phyloP scores from a whole-genome alignment of 148 eudicot species.

The Vaccinium darrowii region DNA sequence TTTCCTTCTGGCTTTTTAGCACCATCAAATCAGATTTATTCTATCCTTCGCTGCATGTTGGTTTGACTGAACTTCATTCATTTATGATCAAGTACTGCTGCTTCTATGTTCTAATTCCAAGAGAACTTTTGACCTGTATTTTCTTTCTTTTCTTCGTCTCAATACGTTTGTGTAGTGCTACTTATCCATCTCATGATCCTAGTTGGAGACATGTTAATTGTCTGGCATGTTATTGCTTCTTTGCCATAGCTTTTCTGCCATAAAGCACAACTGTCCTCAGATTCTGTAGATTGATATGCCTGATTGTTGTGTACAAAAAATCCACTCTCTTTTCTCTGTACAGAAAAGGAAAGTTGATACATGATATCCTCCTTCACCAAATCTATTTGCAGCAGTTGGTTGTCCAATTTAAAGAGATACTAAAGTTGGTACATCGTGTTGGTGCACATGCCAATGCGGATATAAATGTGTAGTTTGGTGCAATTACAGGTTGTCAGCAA shows the following conservation, averaged over 20 bases:
- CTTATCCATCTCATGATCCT: not conserved
- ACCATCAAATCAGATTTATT: not conserved
- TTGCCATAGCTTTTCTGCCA: not conserved
- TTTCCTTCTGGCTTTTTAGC: not conserved
- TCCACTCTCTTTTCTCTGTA: not conserved
- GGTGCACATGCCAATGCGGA: not conserved
- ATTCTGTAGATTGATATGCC: too few species aligned
- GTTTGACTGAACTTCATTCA: not conserved
- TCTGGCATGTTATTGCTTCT: not conserved
- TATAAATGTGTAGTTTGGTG: not conserved
- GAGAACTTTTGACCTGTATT: not conserved
- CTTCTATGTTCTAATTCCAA: not conserved
- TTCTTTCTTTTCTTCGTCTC: not conserved
- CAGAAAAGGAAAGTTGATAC: not conserved
- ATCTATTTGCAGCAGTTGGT: not conserved
- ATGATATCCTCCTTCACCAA: not conserved
- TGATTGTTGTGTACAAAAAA: not conserved
- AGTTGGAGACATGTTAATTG: not conserved
- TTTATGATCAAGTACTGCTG: slow-evolving; percentile 4
- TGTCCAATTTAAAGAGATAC: not conserved
- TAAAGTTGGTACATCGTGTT: not conserved
- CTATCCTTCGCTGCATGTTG: not conserved
- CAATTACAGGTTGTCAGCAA: not conserved
- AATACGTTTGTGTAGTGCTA: not conserved
- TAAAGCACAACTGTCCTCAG: not conserved